Percentiles rank a stretch among this genome's conserved stretches.
Evolutionary conservation across 148 eudicot species (phyloP).

Genomic region (Nyssa sinensis): DNA sequence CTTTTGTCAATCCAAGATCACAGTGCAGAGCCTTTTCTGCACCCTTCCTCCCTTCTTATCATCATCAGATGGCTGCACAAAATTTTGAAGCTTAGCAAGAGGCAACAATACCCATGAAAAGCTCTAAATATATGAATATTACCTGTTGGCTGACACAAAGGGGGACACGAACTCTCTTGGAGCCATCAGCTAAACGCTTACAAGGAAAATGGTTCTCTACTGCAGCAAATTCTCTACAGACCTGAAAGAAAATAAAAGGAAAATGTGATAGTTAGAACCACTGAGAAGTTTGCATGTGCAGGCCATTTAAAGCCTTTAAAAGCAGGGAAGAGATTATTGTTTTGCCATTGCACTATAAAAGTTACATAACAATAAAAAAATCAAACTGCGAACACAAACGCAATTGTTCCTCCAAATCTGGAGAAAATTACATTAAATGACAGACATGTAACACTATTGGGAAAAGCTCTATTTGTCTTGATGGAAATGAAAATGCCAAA

Average conservation of each 20-base stretch:
- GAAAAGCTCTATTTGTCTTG: too few species aligned
- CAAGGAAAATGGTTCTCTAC: slow-evolving; percentile 43
- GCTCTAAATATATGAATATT: too few species aligned
- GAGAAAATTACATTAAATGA: not conserved
- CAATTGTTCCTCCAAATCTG: not conserved
- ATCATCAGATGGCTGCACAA: slow-evolving; percentile 47
- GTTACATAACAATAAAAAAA: not conserved
- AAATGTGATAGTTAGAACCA: not conserved
- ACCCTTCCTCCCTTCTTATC: slow-evolving; percentile 29
- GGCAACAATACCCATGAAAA: not conserved
- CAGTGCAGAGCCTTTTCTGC: slow-evolving; percentile 52
- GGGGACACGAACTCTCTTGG: slow-evolving; percentile 80
- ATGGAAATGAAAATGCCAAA: not conserved
- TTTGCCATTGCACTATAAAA: not conserved
- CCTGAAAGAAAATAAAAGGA: slow-evolving; percentile 40
- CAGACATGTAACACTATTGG: not conserved
- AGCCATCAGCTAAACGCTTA: slow-evolving; percentile 80
- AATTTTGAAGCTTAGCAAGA: slow-evolving; percentile 2
- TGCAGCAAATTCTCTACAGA: slow-evolving; percentile 28
- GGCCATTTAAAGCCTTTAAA: not conserved
- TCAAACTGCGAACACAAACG: not conserved
- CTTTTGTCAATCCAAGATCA: slow-evolving; percentile 36
- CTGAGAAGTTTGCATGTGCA: not conserved
- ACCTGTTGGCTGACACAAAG: slow-evolving; percentile 61
- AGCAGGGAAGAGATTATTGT: not conserved